A percentile compares a stretch with the other conserved stretches of the same genome.
Conservation (phyloP, 164 flowering plant genomes). For the Vitis amurensis region DNA sequence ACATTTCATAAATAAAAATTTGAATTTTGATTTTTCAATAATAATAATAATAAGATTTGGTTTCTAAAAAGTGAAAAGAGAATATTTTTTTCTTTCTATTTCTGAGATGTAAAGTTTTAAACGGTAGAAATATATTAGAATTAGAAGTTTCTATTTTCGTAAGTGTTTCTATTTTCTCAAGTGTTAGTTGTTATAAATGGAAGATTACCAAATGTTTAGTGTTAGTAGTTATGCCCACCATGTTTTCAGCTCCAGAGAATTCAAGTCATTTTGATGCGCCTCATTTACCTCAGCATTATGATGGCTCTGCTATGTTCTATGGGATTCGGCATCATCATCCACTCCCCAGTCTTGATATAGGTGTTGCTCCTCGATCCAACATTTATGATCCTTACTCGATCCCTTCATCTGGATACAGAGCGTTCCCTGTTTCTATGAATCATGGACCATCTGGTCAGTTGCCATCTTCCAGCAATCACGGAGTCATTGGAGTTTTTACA, state of each 20-base stretch:
- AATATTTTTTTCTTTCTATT: too few relatives aligned
- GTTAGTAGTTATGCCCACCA: slow-evolving; percentile 26
- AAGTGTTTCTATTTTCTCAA: too few relatives aligned
- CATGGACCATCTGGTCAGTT: slow-evolving; percentile 44
- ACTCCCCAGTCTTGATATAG: slow-evolving; percentile 35
- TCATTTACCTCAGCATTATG: slow-evolving; percentile 48
- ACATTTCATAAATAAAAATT: too few relatives aligned
- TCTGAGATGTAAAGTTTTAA: too few relatives aligned
- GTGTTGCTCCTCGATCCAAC: slow-evolving; percentile 31
- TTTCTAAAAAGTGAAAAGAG: too few relatives aligned
- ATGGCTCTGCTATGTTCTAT: slow-evolving; percentile 33
- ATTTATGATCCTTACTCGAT: not conserved
- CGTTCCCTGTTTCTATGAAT: slow-evolving; percentile 21
- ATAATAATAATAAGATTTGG: too few relatives aligned
- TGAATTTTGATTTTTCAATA: too few relatives aligned
- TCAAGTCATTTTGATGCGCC: slow-evolving; percentile 32
- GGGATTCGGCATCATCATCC: slow-evolving; percentile 54
- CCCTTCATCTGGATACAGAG: too few relatives aligned
- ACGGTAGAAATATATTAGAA: too few relatives aligned
- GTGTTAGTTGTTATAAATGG: too few relatives aligned
- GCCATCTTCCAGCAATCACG: slow-evolving; percentile 46
- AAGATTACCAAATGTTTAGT: slow-evolving; percentile 8
- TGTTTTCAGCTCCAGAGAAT: slow-evolving; percentile 46
- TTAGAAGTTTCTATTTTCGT: too few relatives aligned
- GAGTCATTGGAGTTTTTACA: slow-evolving; percentile 34